Percentiles rank a stretch among this genome's conserved stretches.
phyloP scores from a whole-genome alignment of 108 stramenopile genomes.

The Skeletonema costatum region DNA sequence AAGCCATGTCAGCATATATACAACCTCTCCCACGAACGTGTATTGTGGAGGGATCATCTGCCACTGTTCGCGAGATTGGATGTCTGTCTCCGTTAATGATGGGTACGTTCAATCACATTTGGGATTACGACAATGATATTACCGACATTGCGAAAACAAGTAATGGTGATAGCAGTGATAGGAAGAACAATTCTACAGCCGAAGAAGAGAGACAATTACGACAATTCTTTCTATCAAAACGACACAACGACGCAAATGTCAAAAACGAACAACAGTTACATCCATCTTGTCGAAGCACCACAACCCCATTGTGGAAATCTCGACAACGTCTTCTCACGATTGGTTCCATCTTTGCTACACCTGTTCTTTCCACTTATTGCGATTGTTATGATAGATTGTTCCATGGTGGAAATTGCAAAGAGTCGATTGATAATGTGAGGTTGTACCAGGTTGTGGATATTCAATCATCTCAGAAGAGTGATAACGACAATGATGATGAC shows the following conservation, averaged over 20 bases:
- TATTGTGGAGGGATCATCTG: slow-evolving; percentile 20
- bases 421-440: not conserved
- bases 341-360: slow-evolving; percentile 41
- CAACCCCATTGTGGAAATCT: slow-evolving; percentile 8
- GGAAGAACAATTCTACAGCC: not conserved
- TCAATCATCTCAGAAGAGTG: not conserved
- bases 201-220: slow-evolving; percentile 16
- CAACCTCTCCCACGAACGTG: not conserved
- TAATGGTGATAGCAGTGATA: not conserved
- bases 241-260: slow-evolving; percentile 7
- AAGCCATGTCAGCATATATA: not conserved
- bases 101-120: not conserved
- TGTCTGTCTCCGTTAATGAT: slow-evolving; percentile 17
- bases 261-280: slow-evolving; percentile 49
- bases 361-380: not conserved
- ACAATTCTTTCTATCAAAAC: slow-evolving; percentile 24
- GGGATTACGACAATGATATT: not conserved
- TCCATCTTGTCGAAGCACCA: slow-evolving; percentile 52
- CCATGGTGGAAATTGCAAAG: not conserved
- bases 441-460: slow-evolving; percentile 5
- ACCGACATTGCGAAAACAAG: not conserved
- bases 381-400: slow-evolving; percentile 1
- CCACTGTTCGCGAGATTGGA: slow-evolving; percentile 40
- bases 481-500: not conserved
- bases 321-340: slow-evolving; percentile 35